phyloP scores from a whole-genome alignment of 2,329 filamentous ascomycete genomes.

The Epichloe typhina region DNA sequence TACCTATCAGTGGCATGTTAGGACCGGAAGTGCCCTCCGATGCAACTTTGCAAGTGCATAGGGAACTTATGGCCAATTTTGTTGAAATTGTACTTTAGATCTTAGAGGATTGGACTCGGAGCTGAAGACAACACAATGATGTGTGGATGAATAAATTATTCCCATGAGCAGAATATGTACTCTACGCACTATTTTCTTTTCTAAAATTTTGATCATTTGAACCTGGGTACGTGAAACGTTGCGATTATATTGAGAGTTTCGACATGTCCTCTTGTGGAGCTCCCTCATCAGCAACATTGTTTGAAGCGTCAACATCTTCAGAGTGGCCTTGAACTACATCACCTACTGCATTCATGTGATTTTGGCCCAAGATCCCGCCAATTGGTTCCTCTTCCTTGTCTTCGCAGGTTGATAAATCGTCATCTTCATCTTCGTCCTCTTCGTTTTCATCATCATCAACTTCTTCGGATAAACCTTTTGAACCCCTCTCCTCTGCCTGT shows the following conservation, averaged over 20 bases:
- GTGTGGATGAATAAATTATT: constrained; percentile 12
- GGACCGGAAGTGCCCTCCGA: constrained; percentile 14
- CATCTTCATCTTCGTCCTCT: constrained; percentile 10
- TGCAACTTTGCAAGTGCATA: neutral
- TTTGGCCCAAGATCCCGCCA: neutral
- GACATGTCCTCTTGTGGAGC: constrained; percentile 17
- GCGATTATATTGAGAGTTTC: constrained; percentile 15
- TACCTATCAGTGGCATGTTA: constrained; percentile 22
- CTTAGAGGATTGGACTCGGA: constrained; percentile 6
- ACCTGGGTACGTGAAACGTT: constrained; percentile 11
- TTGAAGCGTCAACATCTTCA: neutral
- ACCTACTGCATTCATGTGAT: neutral
- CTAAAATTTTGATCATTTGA: neutral
- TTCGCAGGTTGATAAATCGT: neutral
- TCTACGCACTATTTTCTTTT: neutral
- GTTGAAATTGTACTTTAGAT: constrained; percentile 28
- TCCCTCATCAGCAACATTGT: neutral
- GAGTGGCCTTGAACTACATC: neutral
- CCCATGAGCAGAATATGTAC: neutral
- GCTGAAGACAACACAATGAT: neutral
- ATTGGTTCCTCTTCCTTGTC: constrained; percentile 5
- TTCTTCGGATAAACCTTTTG: constrained; percentile 15
- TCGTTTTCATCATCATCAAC: constrained; percentile 16
- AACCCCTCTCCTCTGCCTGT: constrained; percentile 41
- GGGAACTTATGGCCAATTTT: constrained; percentile 16